Evolutionary conservation across 805 yeast species (phyloP).

Genomic region (Zygoascus biomembranicola): DNA sequence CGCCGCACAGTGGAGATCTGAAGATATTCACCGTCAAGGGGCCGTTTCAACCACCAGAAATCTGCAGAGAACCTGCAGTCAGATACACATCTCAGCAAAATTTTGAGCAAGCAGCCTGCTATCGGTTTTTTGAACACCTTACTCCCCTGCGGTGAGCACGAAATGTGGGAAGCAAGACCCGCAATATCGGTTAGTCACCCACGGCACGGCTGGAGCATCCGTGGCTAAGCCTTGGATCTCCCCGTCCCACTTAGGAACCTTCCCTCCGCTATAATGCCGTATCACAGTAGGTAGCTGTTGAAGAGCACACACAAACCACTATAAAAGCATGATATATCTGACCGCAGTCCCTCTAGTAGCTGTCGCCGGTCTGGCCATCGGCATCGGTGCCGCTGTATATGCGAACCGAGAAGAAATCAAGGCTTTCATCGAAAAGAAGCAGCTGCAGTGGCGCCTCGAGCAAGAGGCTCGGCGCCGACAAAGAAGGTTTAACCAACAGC

Average conservation of each 20-base stretch:
- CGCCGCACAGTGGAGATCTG: no score
- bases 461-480: slow-evolving; percentile 6
- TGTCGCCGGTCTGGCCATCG: slow-evolving; percentile 16
- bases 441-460: slow-evolving; percentile 13
- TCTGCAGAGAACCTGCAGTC: no score
- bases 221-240: background rate
- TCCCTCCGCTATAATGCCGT: background rate
- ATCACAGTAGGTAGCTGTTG: background rate
- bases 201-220: background rate
- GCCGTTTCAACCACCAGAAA: no score
- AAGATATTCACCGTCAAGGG: no score
- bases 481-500: background rate
- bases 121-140: no score
- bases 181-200: no score
- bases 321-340: background rate
- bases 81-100: no score
- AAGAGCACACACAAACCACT: background rate
- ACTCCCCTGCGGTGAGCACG: no score
- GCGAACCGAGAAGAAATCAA: slow-evolving; percentile 17
- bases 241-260: background rate
- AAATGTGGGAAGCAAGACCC: no score
- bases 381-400: slow-evolving; percentile 19
- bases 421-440: slow-evolving; percentile 6
- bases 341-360: slow-evolving; percentile 13
- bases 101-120: no score